These are phyloP conservation scores for Populus deltoides DNA, from an alignment of 345 rosid genomes.

Conservation along the genomic window DNA sequence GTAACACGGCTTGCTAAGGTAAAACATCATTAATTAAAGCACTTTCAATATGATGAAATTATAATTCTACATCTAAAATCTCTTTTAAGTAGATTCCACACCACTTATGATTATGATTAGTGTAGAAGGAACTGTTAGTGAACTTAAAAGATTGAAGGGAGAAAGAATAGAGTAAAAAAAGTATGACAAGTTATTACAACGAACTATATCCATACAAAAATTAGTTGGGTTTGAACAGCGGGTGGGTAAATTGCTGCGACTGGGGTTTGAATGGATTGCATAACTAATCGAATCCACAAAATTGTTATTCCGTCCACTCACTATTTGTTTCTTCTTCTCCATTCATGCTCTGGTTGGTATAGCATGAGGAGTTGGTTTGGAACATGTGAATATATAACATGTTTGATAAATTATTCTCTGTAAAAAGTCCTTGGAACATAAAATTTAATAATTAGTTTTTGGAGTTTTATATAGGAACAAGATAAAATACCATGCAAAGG, in stretches of 20 bases:
- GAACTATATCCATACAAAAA: not conserved
- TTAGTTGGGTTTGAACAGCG: not conserved
- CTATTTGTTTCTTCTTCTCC: not conserved
- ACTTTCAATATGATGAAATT: not conserved
- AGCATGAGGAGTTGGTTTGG: too few relatives aligned
- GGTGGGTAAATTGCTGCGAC: not conserved
- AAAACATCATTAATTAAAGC: not conserved
- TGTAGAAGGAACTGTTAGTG: not conserved
- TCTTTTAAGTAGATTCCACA: not conserved
- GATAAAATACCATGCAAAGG: too few relatives aligned
- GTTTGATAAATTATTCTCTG: not conserved
- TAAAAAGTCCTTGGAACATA: not conserved
- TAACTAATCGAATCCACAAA: too few relatives aligned
- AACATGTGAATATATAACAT: not conserved
- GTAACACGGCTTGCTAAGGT: slow-evolving; percentile 93
- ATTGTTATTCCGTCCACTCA: not conserved
- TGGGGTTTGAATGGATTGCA: not conserved
- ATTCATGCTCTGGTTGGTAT: not conserved
- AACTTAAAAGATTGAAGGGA: not conserved
- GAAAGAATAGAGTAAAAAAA: not conserved
- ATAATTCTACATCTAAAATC: not conserved
- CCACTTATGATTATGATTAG: not conserved
- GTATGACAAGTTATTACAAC: not conserved
- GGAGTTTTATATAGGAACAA: not conserved
- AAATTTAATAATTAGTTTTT: not conserved